Evolutionary conservation across 148 eudicot species (phyloP), one percentile per base, ranked within the genome.

Genomic region (Polygonum maritimum): DNA sequence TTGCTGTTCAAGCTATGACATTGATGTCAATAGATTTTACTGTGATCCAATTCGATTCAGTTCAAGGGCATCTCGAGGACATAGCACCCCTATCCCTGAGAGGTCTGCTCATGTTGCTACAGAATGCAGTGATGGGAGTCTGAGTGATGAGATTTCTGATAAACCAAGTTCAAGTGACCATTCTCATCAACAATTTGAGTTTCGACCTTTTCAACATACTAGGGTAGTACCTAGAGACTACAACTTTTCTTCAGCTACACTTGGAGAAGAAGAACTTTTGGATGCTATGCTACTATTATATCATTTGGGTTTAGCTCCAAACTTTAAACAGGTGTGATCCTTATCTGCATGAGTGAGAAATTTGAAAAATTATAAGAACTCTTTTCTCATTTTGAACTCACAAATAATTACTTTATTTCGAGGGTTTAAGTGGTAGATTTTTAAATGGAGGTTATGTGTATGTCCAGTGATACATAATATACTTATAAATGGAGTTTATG

Each of bases 161-260:
- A 94, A 94, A 77, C 89, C 98, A n/a, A 90, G 97, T 82, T 84
- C 96, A 19, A 90, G 97, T 79, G 97, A 89, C 74, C 97, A 87
- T 79, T 81, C 92, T 69, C 93, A 89, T 74, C 58, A 93, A 31
- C 93, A 87, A 77, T 87, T 84, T 80, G 84, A 92, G 76, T 94
- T 85, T 80, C 86, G 91, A 48, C 86, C 90, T 36, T 78, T 88
- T 82, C 97, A 89, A 49, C 89, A 85, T 36, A 81, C 78, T 70
- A 87, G 91, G 82, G 81, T 80, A 79, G 82, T 89, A 45, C 87
- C 88, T 52, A 81, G 77, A 60, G 91, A 82, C 72, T 89, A 85
- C 80, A 82, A 80, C 77, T 75, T 84, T 47, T 84, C 92, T 81
- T 86, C 98, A 60, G 89, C 91, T 62, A 85, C 85, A 38, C 79